Evolutionary conservation across 1,284 basidiomycete species (phyloP).

Genomic region (Sanghuangporus baumii): DNA sequence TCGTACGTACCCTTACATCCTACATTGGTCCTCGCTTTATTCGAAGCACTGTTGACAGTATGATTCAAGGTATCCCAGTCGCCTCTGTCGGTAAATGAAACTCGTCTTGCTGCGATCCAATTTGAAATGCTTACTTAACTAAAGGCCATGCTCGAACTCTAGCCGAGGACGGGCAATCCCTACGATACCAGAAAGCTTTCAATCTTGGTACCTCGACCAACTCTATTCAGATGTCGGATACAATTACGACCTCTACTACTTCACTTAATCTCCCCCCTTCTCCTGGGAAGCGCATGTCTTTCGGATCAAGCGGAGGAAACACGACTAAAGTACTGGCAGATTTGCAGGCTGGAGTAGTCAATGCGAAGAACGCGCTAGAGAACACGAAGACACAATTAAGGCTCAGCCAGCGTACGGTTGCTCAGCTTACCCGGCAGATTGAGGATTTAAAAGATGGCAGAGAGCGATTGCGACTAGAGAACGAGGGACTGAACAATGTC

Average conservation of each 20-base stretch:
- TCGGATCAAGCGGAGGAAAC: conserved; percentile 57
- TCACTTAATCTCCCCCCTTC: conserved; percentile 26
- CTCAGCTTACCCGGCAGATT: conserved; percentile 72
- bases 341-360: conserved; percentile 74
- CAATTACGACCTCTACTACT: conserved; percentile 24
- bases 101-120: conserved; percentile 14
- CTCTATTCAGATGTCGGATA: conserved; percentile 25
- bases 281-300: conserved; percentile 49
- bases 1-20: conserved; percentile 47
- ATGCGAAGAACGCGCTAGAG: conserved; percentile 73
- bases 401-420: conserved; percentile 71
- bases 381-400: conserved; percentile 77
- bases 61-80: conserved; percentile 64
- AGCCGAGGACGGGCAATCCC: conserved; percentile 55
- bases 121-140: conserved; percentile 20
- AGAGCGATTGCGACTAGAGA: conserved; percentile 75
- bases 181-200: conserved; percentile 29
- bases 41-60: neutral
- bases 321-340: conserved; percentile 82
- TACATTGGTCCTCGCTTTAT: conserved; percentile 15
- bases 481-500: conserved; percentile 80
- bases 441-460: conserved; percentile 84
- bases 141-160: conserved; percentile 75
- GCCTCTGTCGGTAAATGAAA: conserved; percentile 59
- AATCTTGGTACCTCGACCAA: conserved; percentile 17